These are phyloP conservation scores for Lachancea nothofagi DNA, from an alignment of 805 yeast genomes.

Conservation along the genomic window DNA sequence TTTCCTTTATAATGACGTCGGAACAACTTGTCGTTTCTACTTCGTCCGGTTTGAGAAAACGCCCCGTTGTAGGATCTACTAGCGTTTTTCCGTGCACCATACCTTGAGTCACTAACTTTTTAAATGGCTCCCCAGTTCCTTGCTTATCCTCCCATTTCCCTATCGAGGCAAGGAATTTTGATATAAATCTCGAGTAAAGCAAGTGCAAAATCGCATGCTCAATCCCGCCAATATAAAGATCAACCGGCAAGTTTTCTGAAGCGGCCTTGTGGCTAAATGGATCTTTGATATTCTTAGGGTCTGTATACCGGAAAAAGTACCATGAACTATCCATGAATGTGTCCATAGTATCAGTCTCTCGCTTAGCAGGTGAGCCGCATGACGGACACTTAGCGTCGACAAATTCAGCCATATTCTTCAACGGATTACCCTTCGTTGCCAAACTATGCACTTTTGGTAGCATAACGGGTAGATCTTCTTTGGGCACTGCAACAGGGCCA, in stretches of 20 bases:
- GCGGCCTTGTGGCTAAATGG: constrained; percentile 55
- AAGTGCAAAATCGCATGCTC: constrained; percentile 95
- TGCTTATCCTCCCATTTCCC: constrained; percentile 64
- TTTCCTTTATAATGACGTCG: constrained; percentile 42
- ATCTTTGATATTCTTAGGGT: constrained; percentile 51
- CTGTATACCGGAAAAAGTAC: constrained; percentile 85
- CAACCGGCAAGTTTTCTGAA: constrained; percentile 65
- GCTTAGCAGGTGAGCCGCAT: constrained; percentile 63
- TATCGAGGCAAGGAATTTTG: constrained; percentile 65
- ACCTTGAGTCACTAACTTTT: constrained; percentile 81
- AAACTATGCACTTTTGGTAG: constrained; percentile 57
- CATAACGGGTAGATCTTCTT: constrained; percentile 71
- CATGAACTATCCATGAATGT: constrained; percentile 97
- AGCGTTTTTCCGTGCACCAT: constrained; percentile 95
- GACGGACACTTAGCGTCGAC: constrained; percentile 73
- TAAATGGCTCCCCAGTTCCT: constrained; percentile 72
- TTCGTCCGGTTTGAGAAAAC: constrained; percentile 77
- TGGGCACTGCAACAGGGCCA: constrained; percentile 93
- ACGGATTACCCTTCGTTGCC: constrained; percentile 57
- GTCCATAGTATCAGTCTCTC: constrained; percentile 98
- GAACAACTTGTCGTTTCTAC: constrained; percentile 40
- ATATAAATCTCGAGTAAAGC: constrained; percentile 76
- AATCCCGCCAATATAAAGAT: constrained; percentile 88
- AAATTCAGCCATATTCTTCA: constrained; percentile 61
- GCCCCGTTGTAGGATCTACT: constrained; percentile 62